phyloP scores from a whole-genome alignment of 2,329 filamentous ascomycete species.

The Aspergillus fructus region DNA sequence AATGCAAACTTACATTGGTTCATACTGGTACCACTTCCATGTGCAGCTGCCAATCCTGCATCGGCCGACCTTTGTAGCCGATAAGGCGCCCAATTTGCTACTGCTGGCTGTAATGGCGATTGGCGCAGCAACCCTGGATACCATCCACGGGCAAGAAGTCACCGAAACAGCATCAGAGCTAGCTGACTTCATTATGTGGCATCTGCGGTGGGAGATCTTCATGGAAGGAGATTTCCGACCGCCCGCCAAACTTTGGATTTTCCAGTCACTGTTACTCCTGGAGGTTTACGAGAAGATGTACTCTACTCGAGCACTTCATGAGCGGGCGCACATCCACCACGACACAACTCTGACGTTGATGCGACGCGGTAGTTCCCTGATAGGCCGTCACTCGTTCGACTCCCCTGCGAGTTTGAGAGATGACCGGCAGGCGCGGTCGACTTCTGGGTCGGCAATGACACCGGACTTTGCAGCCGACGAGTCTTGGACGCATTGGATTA shows the following conservation, averaged over 20 bases:
- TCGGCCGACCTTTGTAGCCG: constrained; percentile 86
- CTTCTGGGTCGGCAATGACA: constrained; percentile 42
- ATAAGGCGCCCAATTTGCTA: constrained; percentile 80
- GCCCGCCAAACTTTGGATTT: constrained; percentile 93
- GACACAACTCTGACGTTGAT: constrained; percentile 93
- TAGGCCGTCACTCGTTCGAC: constrained; percentile 80
- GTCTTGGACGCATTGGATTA: constrained; percentile 96
- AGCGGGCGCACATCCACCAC: constrained; percentile 94
- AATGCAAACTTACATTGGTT: constrained; percentile 93
- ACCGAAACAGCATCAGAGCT: constrained; percentile 77
- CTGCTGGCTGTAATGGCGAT: constrained; percentile 89
- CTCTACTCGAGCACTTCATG: constrained; percentile 85
- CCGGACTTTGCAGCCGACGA: constrained; percentile 73
- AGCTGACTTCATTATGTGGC: constrained; percentile 87
- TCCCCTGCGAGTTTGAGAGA: constrained; percentile 76
- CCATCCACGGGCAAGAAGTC: constrained; percentile 70
- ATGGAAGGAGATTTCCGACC: constrained; percentile 87
- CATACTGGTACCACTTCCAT: constrained; percentile 94
- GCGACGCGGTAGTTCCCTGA: constrained; percentile 86
- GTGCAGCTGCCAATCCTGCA: constrained; percentile 93
- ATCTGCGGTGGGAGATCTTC: constrained; percentile 94
- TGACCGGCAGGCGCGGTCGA: constrained; percentile 47
- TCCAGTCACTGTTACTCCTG: constrained; percentile 83
- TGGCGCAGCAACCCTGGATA: constrained; percentile 85
- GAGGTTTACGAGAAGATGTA: constrained; percentile 99